Percentiles rank a stretch among this genome's conserved stretches.
Conservation (phyloP, 495 filamentous ascomycete species). For the Hyaloscypha bicolor region DNA sequence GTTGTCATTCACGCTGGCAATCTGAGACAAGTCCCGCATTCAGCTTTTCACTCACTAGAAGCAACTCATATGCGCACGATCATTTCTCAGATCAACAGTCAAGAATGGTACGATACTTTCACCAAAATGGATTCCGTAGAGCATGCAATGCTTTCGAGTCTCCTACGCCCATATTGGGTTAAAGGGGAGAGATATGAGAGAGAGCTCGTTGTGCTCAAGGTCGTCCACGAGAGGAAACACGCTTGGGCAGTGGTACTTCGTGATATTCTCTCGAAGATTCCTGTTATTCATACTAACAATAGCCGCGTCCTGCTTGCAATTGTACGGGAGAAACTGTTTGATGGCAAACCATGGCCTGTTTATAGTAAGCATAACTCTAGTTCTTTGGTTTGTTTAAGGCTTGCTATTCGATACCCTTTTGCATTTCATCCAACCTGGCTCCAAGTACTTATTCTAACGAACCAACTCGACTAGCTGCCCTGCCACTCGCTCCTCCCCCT, state of each 20-base stretch:
- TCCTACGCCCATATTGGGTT: constrained; percentile 6
- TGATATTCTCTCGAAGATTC: constrained; percentile 6
- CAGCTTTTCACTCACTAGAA: constrained; percentile 40
- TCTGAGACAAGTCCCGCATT: constrained; percentile 21
- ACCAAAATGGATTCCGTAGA: constrained; percentile 10
- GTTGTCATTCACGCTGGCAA: constrained; percentile 18
- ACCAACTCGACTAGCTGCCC: background rate
- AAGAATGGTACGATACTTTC: constrained; percentile 31
- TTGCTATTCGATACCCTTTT: too few relatives aligned
- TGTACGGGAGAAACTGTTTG: constrained; percentile 18
- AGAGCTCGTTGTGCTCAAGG: constrained; percentile 29
- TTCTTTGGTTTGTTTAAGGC: too few relatives aligned
- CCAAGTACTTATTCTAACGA: background rate
- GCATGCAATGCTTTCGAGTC: constrained; percentile 1
- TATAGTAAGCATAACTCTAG: background rate
- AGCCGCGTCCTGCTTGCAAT: constrained; percentile 23
- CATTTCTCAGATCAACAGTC: constrained; percentile 43
- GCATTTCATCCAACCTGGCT: too few relatives aligned
- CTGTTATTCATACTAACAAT: background rate
- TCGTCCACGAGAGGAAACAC: constrained; percentile 18
- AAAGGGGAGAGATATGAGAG: constrained; percentile 8
- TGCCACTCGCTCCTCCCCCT: background rate
- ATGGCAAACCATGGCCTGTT: constrained; percentile 19
- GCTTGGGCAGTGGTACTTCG: constrained; percentile 19
- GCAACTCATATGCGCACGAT: constrained; percentile 54